These are phyloP conservation scores for Podaxis mareebaensis DNA, from an alignment of 768 basidiomycete species.

Conservation along the genomic window DNA sequence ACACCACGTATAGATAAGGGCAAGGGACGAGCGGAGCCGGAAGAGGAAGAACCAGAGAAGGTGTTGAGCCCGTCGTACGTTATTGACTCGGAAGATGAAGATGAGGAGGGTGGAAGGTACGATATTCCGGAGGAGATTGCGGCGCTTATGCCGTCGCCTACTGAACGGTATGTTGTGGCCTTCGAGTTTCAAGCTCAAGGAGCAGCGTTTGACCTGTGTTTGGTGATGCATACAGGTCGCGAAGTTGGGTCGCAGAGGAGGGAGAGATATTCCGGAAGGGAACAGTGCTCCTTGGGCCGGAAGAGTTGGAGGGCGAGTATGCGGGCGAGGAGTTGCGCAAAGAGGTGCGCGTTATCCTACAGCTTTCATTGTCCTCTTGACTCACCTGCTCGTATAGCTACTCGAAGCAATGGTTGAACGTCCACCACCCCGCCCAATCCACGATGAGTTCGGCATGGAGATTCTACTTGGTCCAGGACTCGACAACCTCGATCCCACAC, in stretches of 20 bases:
- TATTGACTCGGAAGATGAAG: constrained; percentile 53
- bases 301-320: constrained; percentile 89
- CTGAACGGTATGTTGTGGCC: constrained; percentile 46
- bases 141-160: constrained; percentile 37
- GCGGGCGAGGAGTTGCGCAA: constrained; percentile 86
- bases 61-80: constrained; percentile 68
- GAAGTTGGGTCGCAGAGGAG: constrained; percentile 89
- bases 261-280: constrained; percentile 96
- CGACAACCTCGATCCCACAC: constrained; percentile 17
- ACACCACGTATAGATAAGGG: constrained; percentile 79
- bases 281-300: constrained; percentile 71
- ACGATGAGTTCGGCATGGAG: constrained; percentile 60
- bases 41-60: constrained; percentile 68
- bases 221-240: constrained; percentile 46
- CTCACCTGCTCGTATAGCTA: constrained; percentile 44
- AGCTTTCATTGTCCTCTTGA: constrained; percentile 1
- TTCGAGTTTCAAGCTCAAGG: not conserved
- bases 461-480: constrained; percentile 21
- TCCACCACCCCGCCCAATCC: constrained; percentile 71
- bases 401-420: constrained; percentile 86
- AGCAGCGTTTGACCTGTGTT: not conserved
- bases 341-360: constrained; percentile 49
- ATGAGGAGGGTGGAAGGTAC: constrained; percentile 47
- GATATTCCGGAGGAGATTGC: constrained; percentile 38
- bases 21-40: constrained; percentile 69